These are phyloP conservation scores for Penicillium crustosum DNA, from an alignment of 2,329 filamentous ascomycete species.

Conservation along the genomic window DNA sequence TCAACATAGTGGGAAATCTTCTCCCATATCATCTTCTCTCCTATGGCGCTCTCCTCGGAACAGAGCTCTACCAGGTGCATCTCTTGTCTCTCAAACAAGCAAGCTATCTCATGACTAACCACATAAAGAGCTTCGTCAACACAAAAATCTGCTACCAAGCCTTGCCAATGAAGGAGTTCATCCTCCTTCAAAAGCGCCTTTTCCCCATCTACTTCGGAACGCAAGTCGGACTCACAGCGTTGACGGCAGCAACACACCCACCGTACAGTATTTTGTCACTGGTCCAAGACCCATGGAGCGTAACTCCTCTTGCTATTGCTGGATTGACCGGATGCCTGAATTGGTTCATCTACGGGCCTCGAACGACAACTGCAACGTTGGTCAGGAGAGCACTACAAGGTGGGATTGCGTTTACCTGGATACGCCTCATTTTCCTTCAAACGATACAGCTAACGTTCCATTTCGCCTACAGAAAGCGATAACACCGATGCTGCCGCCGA, in stretches of 20 bases:
- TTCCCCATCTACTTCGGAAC: conserved; percentile 44
- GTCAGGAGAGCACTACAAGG: conserved; percentile 31
- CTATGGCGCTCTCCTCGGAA: conserved; percentile 43
- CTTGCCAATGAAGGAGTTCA: conserved; percentile 41
- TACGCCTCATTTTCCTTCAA: background rate
- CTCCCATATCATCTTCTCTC: conserved; percentile 40
- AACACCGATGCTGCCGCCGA: background rate
- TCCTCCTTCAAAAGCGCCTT: conserved; percentile 40
- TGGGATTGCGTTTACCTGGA: conserved; percentile 2
- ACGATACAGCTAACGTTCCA: background rate
- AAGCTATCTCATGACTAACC: background rate
- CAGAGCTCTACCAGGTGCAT: conserved; percentile 38
- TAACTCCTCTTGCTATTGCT: conserved; percentile 32
- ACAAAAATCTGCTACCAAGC: conserved; percentile 41
- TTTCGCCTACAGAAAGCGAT: conserved; percentile 7
- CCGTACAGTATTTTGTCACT: conserved; percentile 34
- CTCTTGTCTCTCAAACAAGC: background rate
- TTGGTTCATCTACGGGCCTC: conserved; percentile 38
- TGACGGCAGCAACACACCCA: conserved; percentile 38
- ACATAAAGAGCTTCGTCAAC: conserved; percentile 39
- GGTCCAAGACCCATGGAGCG: conserved; percentile 20
- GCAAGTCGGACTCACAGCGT: conserved; percentile 37
- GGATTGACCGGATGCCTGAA: conserved; percentile 38
- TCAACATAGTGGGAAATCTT: conserved; percentile 16
- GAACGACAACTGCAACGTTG: conserved; percentile 35